phyloP scores from a whole-genome alignment of 2,329 filamentous ascomycete species.

The Fusarium guadeloupense region DNA sequence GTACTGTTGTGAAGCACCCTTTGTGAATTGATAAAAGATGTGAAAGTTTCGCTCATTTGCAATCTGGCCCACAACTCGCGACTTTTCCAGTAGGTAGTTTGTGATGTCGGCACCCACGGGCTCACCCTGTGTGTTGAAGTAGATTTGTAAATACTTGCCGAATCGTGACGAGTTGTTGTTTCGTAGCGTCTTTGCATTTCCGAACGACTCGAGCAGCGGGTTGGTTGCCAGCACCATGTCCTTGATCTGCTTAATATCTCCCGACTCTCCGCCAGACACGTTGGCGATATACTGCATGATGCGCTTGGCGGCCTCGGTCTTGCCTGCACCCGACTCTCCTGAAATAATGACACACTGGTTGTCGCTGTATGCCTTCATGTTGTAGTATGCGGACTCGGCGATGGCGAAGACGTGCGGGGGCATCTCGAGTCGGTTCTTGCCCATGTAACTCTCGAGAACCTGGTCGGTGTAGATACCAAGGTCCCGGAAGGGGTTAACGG shows the following conservation, averaged over 20 bases:
- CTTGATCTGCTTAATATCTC: conserved; percentile 95
- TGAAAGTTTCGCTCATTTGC: conserved; percentile 97
- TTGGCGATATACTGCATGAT: conserved; percentile 99
- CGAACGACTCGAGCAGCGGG: conserved; percentile 94
- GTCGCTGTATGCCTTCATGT: conserved; percentile 99
- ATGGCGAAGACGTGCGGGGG: conserved; percentile 97
- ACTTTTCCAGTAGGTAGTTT: conserved; percentile 96
- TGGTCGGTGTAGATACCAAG: conserved; percentile 97
- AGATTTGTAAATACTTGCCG: conserved; percentile 96
- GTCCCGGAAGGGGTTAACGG: conserved; percentile 97
- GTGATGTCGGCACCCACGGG: conserved; percentile 97
- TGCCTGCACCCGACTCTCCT: conserved; percentile 96
- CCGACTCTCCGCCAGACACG: conserved; percentile 85
- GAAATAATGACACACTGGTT: conserved; percentile 99
- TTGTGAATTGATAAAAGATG: conserved; percentile 99
- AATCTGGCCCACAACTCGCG: conserved; percentile 94
- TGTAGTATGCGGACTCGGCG: conserved; percentile 96
- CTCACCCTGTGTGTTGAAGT: conserved; percentile 92
- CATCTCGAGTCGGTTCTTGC: conserved; percentile 95
- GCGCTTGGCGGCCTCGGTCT: conserved; percentile 97
- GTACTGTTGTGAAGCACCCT: conserved; percentile 88
- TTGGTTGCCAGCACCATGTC: conserved; percentile 99
- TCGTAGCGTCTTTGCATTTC: conserved; percentile 95
- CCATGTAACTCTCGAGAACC: conserved; percentile 92
- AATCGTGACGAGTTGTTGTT: conserved; percentile 99